Evolutionary conservation across 2,329 filamentous ascomycete species (phyloP), one percentile per base, ranked within the genome.

Genomic region (Nigrospora oryzae): DNA sequence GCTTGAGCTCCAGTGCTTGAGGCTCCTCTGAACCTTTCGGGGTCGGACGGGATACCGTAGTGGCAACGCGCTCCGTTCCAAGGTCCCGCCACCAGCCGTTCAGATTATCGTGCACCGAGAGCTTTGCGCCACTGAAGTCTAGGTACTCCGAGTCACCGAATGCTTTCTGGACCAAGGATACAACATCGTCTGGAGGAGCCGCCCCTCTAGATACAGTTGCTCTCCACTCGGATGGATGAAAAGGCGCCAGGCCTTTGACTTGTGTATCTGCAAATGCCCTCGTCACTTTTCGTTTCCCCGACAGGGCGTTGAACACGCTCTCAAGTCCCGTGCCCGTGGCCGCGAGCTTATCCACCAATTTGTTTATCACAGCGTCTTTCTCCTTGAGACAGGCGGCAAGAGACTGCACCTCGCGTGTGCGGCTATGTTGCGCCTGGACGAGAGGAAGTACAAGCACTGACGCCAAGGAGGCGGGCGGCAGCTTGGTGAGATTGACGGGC

Each of bases 401-500:
- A n/a, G 66, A 64, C 0, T 68, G 61, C 3, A 71, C 55, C 46
- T 77, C 67, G 16, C 56, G 56, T 13, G 53, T 55, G 16, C 63
- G 67, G 10, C 55, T 54, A n/a, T 66, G 63, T 16, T 74, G 68
- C 14, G 66, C 66, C 47, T 71, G 68, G 12, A 78, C 56, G 3
- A 81, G 58, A 13, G 77, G 76, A 31, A 78, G 56, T 12, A 79
- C 69, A 33, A 81, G 64, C 46, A 71, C 65, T 1, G 68, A 68
- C 10, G 73, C 64, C 5, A 77, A 56, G 12, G 63, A 59, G 15
- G 66, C 64, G 10, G 67, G 53, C 2, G 68, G 60, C 16, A 62
- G 63, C 49, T 70, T 75, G 28, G 57, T 59, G 15, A 91, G 63
- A 40, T 72, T 63, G 45, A 89, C 69, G 0, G 73, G 73, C 86